phyloP scores from a whole-genome alignment of 2,329 filamentous ascomycete genomes.

The Aspergillus sclerotialis region DNA sequence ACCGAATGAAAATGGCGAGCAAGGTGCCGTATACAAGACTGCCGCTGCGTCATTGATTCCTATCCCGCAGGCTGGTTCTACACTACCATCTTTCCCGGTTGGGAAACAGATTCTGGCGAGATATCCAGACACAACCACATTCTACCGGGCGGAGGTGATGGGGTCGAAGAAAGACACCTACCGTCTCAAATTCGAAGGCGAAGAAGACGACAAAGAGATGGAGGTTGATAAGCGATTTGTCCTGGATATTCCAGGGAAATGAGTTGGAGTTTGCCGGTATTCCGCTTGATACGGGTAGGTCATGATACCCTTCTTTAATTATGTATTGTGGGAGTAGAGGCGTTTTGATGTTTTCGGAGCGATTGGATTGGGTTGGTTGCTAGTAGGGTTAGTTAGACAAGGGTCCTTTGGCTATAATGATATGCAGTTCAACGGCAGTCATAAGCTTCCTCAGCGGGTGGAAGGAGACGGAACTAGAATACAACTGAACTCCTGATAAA shows the following conservation, averaged over 20 bases:
- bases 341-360: too few relatives aligned
- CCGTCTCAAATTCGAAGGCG: slow-evolving; percentile 67
- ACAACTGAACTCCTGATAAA: too few relatives aligned
- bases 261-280: slow-evolving; percentile 2
- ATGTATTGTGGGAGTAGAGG: too few relatives aligned
- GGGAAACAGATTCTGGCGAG: slow-evolving; percentile 69
- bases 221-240: slow-evolving; percentile 71
- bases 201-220: slow-evolving; percentile 66
- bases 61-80: slow-evolving; percentile 57
- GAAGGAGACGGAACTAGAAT: too few relatives aligned
- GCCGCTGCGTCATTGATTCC: slow-evolving; percentile 70
- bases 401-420: too few relatives aligned
- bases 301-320: too few relatives aligned
- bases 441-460: too few relatives aligned
- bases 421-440: too few relatives aligned
- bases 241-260: slow-evolving; percentile 59
- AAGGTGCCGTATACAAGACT: slow-evolving; percentile 57
- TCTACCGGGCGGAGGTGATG: slow-evolving; percentile 77
- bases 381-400: too few relatives aligned
- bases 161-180: slow-evolving; percentile 51
- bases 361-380: too few relatives aligned
- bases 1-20: slow-evolving; percentile 61
- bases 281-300: too few relatives aligned
- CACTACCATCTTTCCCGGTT: slow-evolving; percentile 54
- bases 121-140: slow-evolving; percentile 78